Evolutionary conservation across 2,329 filamentous ascomycete genomes (phyloP).

Genomic region (Gaeumannomyces tritici): DNA sequence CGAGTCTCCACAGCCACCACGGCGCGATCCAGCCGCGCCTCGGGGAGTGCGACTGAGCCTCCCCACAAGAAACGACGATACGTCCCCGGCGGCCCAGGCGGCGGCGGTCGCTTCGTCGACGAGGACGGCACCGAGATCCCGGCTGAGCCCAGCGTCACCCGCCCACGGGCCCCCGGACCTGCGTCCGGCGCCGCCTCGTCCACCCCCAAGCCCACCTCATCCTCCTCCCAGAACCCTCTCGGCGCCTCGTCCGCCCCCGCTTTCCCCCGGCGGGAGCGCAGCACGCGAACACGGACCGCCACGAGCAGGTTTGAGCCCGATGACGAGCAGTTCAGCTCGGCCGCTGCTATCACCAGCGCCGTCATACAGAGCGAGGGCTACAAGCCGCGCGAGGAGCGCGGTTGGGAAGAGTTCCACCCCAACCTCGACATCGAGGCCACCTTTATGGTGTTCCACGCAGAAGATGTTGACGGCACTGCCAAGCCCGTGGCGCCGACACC

Average conservation of each 20-base stretch:
- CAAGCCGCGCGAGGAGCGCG: slow-evolving; percentile 91
- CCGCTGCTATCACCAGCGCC: slow-evolving; percentile 79
- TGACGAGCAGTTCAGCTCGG: slow-evolving; percentile 70
- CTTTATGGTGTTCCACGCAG: slow-evolving; percentile 69
- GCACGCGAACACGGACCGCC: slow-evolving; percentile 45
- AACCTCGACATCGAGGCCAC: slow-evolving; percentile 81
- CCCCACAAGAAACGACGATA: slow-evolving; percentile 67
- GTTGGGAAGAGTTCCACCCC: slow-evolving; percentile 96
- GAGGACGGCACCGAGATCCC: slow-evolving; percentile 54
- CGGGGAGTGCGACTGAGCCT: slow-evolving; percentile 41
- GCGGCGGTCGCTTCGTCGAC: slow-evolving; percentile 76
- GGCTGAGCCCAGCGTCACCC: slow-evolving; percentile 39
- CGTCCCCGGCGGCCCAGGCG: slow-evolving; percentile 77
- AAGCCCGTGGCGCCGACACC: slow-evolving; percentile 29
- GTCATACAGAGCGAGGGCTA: slow-evolving; percentile 91
- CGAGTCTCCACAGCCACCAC: slow-evolving; percentile 17
- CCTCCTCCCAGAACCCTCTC: slow-evolving; percentile 16
- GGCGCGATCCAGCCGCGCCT: slow-evolving; percentile 23
- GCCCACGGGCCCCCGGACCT: slow-evolving; percentile 36
- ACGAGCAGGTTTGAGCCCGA: slow-evolving; percentile 39
- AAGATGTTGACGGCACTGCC: slow-evolving; percentile 72
- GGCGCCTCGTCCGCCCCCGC: slow-evolving; percentile 32
- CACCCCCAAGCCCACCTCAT: background rate
- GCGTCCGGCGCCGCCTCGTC: background rate
- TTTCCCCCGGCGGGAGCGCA: slow-evolving; percentile 46